phyloP scores from a whole-genome alignment of 805 yeast species.

The Teunomyces funiuensis region DNA sequence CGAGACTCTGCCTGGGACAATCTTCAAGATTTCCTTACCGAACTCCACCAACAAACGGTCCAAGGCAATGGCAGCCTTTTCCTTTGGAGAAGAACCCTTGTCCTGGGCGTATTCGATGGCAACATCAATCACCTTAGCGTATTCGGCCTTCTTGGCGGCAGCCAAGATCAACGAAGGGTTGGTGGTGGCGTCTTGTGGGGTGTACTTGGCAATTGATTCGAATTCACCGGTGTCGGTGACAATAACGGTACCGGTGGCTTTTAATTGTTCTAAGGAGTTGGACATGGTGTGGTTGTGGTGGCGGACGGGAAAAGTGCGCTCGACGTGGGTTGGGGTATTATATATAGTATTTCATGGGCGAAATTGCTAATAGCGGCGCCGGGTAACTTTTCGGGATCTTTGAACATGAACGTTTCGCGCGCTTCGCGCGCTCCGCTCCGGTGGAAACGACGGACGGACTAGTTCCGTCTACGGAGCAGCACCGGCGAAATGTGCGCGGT shows the following conservation, averaged over 20 bases:
- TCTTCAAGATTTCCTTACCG: conserved; percentile 87
- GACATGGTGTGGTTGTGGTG: conserved; percentile 10
- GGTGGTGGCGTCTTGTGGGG: conserved; percentile 99
- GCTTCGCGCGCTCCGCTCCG: neutral
- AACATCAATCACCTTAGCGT: conserved; percentile 83
- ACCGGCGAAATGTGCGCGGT: too few relatives aligned
- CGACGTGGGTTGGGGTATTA: too few relatives aligned
- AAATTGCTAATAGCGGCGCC: conserved; percentile 1
- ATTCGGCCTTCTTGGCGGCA: conserved; percentile 87
- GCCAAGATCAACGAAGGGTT: conserved; percentile 97
- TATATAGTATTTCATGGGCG: neutral
- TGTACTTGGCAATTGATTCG: conserved; percentile 94
- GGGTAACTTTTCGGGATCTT: conserved; percentile 4
- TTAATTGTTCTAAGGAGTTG: conserved; percentile 86
- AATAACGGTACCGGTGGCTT: conserved; percentile 92
- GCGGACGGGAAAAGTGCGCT: neutral
- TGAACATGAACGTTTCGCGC: neutral
- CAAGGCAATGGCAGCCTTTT: conserved; percentile 78
- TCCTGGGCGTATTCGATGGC: conserved; percentile 87
- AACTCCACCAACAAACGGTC: conserved; percentile 94
- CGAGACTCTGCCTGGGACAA: conserved; percentile 98
- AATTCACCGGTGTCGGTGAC: conserved; percentile 99
- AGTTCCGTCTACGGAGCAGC: conserved; percentile 1
- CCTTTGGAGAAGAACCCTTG: conserved; percentile 55
- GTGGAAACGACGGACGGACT: neutral